Conservation (phyloP, 1,284 basidiomycete genomes). For the Heterobasidion occidentale region DNA sequence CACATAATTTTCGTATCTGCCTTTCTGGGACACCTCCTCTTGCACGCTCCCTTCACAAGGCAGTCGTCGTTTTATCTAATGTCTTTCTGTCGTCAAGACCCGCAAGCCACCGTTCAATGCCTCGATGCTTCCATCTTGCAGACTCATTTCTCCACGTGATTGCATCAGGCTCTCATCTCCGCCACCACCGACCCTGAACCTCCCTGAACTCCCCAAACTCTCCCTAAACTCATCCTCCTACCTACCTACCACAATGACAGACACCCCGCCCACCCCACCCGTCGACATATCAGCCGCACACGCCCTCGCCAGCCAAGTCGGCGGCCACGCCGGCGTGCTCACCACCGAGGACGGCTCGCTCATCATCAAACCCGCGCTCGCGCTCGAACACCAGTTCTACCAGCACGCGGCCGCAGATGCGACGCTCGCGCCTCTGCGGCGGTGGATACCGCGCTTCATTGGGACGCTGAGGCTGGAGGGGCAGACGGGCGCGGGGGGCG, state of each 20-base stretch:
- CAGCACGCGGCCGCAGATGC: constrained; percentile 34
- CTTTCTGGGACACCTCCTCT: too few relatives aligned
- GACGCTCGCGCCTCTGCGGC: constrained; percentile 35
- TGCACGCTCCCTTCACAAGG: too few relatives aligned
- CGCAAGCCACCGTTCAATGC: too few relatives aligned
- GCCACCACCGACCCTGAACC: too few relatives aligned
- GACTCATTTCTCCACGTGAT: too few relatives aligned
- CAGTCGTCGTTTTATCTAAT: too few relatives aligned
- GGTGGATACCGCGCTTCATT: constrained; percentile 65
- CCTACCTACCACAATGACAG: neutral
- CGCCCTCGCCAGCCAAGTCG: constrained; percentile 62
- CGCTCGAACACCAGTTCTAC: constrained; percentile 79
- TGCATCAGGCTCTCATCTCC: too few relatives aligned
- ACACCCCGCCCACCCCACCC: neutral
- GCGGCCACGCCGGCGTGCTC: constrained; percentile 78
- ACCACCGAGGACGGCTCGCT: constrained; percentile 70
- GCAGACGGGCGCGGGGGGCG: constrained; percentile 17
- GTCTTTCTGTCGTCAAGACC: too few relatives aligned
- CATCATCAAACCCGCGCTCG: constrained; percentile 78
- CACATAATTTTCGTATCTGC: too few relatives aligned
- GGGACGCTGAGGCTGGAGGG: constrained; percentile 73
- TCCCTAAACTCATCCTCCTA: neutral
- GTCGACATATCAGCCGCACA: neutral
- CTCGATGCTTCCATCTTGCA: too few relatives aligned
- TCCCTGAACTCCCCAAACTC: too few relatives aligned